Evolutionary conservation across 176 grass and related monocot genomes (phyloP).

Genomic region (Raddia guianensis): DNA sequence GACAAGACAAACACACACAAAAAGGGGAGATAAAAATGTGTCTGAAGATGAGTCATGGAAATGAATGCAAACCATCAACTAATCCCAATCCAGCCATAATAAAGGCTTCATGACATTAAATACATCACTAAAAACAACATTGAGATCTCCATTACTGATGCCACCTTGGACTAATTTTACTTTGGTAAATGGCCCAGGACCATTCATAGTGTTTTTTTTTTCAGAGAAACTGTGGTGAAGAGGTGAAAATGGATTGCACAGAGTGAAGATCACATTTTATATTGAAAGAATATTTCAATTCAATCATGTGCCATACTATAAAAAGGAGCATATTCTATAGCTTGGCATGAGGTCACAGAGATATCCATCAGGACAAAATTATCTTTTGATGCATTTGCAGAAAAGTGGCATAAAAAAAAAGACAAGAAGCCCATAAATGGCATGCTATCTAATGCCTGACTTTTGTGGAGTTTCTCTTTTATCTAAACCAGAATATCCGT

Average conservation of each 20-base stretch:
- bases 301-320: neutral
- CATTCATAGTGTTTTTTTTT: neutral
- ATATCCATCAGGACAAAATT: neutral
- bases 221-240: neutral
- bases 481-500: neutral
- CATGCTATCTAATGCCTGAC: slow-evolving; percentile 6
- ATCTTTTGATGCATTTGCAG: neutral
- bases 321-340: neutral
- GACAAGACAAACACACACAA: neutral
- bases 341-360: neutral
- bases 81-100: neutral
- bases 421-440: neutral
- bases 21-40: neutral
- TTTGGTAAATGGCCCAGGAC: neutral
- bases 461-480: neutral
- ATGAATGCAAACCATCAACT: neutral
- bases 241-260: neutral
- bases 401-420: neutral
- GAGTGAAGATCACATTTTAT: neutral
- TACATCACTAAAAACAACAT: neutral
- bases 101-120: neutral
- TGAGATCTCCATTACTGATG: neutral
- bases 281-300: neutral
- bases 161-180: neutral
- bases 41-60: neutral